Evolutionary conservation across 73 alveolate species (phyloP).

Genomic region (Blepharisma stoltei): DNA sequence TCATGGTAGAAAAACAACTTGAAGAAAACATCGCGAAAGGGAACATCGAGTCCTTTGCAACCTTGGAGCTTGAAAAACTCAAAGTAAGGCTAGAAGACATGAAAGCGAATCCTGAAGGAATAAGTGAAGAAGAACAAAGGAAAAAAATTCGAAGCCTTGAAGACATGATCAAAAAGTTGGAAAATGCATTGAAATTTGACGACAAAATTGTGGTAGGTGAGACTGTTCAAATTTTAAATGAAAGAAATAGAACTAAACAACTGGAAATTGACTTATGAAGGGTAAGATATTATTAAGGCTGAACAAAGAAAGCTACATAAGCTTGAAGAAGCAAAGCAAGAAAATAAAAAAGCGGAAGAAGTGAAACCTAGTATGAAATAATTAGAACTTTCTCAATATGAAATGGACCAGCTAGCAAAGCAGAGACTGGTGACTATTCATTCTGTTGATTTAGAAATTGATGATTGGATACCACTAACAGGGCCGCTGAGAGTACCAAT

Average conservation of each 20-base stretch:
- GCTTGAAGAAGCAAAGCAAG: neutral
- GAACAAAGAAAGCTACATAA: conserved; percentile 1
- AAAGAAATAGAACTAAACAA: conserved; percentile 15
- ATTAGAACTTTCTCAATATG: conserved; percentile 21
- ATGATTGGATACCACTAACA: neutral
- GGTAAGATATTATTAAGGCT: conserved; percentile 12
- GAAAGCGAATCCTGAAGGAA: neutral
- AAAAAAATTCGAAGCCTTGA: conserved; percentile 5
- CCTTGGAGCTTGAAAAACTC: conserved; percentile 15
- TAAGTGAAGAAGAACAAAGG: neutral
- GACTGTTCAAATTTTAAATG: conserved; percentile 1
- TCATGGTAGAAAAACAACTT: neutral
- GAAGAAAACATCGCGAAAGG: neutral
- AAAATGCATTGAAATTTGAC: conserved; percentile 18
- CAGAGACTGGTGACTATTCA: neutral
- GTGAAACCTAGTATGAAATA: conserved; percentile 27
- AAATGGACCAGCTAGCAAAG: conserved; percentile 8
- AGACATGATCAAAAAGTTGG: neutral
- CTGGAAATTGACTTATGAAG: conserved; percentile 1
- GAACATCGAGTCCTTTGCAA: neutral
- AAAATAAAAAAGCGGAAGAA: neutral
- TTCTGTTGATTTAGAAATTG: conserved; percentile 4
- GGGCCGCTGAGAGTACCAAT: neutral
- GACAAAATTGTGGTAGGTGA: conserved; percentile 24
- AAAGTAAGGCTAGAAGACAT: conserved; percentile 18